Base-by-base conservation (phyloP, 129 eudicot species). In the Tagetes erecta region DNA sequence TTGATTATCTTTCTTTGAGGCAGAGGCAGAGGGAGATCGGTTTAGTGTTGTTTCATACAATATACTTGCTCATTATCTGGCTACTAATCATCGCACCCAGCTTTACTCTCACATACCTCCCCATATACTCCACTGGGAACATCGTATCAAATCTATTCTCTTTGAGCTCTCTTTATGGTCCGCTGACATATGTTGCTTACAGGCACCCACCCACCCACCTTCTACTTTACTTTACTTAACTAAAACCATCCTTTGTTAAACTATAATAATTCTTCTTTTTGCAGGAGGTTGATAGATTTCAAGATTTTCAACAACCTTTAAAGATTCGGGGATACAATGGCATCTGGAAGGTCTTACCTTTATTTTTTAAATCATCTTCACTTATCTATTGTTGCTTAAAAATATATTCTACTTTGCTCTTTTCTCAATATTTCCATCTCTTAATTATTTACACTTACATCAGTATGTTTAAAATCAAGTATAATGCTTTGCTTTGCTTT, bases 81-180 rank as follows among this genome's bases (percentile, higher is more conserved):
- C 97, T 45, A 88, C 33, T 47, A 84, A 83, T 68, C 99, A 91
- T 74, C 82, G 86, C 45, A 76, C 66, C 53, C 82, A 85, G 40
- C 92, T 95, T 75, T 95, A 95, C 83, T 88, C 33, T 50, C 99
- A 95, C 82, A 82, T 95, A 64, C 99, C 97, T 64, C 91, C 63
- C 30, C 82, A 86, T 60, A 80, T 95, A 50, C 60, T 95, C 85
- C 88, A 86, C n/a, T 95, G 99, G 99, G 85, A 84, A 39, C 87
- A 86, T 83, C 96, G 97, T 44, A 88, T 80, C 76, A 80, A 76
- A 75, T 91, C 40, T 79, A 84, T 95, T 6, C 4, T 83, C 68
- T 91, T 87, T 87, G 99, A 95, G 85, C 91, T 95, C 62, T 85
- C 96, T 62, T 87, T 88, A 74, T 95, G 99, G 97, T 88, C 99